Conservation (phyloP, 2,329 filamentous ascomycete species). For the Colletotrichum filicis region DNA sequence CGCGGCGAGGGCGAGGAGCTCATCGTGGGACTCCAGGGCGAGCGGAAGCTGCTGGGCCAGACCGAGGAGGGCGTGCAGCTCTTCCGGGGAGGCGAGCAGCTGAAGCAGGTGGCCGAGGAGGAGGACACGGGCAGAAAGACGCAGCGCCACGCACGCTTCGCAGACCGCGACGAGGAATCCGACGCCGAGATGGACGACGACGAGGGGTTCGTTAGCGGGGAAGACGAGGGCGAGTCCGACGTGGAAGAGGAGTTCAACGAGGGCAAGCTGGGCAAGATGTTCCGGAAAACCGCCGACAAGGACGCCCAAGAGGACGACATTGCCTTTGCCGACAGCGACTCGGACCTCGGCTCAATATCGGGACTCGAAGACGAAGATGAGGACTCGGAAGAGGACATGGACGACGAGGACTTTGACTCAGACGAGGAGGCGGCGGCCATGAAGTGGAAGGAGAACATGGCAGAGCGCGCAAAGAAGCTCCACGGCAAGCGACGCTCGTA, state of each 20-base stretch:
- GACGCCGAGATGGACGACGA: conserved; percentile 56
- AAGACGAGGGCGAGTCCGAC: conserved; percentile 61
- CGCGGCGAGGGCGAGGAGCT: conserved; percentile 95
- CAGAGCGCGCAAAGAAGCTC: conserved; percentile 77
- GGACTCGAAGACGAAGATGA: conserved; percentile 59
- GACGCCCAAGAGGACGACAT: conserved; percentile 75
- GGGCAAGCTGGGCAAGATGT: conserved; percentile 69
- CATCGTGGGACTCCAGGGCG: conserved; percentile 88
- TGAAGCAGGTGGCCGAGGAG: conserved; percentile 64
- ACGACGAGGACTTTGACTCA: conserved; percentile 63
- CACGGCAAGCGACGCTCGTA: conserved; percentile 79
- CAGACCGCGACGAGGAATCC: conserved; percentile 67
- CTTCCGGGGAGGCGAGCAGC: conserved; percentile 80
- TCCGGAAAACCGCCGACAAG: conserved; percentile 62
- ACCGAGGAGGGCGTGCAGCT: conserved; percentile 85
- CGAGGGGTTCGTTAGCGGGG: conserved; percentile 66
- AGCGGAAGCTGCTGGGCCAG: conserved; percentile 84
- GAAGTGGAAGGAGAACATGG: conserved; percentile 90
- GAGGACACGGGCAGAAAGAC: conserved; percentile 72
- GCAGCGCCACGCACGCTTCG: conserved; percentile 66
- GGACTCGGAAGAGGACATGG: conserved; percentile 53
- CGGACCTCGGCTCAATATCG: conserved; percentile 91
- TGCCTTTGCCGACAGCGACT: conserved; percentile 96
- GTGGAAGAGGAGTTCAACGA: conserved; percentile 69
- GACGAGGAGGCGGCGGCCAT: conserved; percentile 78